Percentiles rank a stretch among this genome's conserved stretches.
These are phyloP conservation scores for Balakata baccata DNA, from an alignment of 345 rosid species.

Conservation along the genomic window DNA sequence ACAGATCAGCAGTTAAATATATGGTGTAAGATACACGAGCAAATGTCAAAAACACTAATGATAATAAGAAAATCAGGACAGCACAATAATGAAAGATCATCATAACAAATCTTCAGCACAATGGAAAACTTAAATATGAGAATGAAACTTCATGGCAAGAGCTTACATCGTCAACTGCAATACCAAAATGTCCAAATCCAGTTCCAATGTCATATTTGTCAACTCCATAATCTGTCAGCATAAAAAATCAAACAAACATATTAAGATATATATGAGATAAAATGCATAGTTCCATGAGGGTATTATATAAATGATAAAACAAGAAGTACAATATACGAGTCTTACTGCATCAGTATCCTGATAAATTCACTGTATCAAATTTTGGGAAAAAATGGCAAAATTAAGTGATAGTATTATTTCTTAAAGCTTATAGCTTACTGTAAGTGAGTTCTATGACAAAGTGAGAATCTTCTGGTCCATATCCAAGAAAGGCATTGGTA, in stretches of 20 bases:
- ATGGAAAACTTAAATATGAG: neutral
- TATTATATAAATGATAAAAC: neutral
- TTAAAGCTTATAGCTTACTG: conserved; percentile 43
- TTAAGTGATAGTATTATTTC: neutral
- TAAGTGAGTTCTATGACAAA: conserved; percentile 92
- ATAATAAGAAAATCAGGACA: neutral
- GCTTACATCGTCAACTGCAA: conserved; percentile 90
- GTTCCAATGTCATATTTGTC: conserved; percentile 83
- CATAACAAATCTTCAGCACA: neutral
- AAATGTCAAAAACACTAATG: conserved; percentile 4
- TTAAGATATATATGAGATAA: neutral
- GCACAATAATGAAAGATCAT: neutral
- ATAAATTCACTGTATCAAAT: conserved; percentile 4
- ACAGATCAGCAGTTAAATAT: neutral
- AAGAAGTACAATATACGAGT: neutral
- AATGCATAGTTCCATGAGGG: neutral
- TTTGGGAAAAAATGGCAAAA: conserved; percentile 8
- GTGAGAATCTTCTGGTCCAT: conserved; percentile 95
- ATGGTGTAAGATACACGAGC: neutral
- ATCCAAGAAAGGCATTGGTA: conserved; percentile 96
- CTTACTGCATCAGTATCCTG: too few species aligned
- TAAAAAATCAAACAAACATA: conserved; percentile 6
- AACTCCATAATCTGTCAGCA: conserved; percentile 81
- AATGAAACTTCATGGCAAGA: neutral
- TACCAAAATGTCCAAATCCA: conserved; percentile 96